Evolutionary conservation across 345 rosid genomes (phyloP).

Genomic region (Citrus cavaleriei): DNA sequence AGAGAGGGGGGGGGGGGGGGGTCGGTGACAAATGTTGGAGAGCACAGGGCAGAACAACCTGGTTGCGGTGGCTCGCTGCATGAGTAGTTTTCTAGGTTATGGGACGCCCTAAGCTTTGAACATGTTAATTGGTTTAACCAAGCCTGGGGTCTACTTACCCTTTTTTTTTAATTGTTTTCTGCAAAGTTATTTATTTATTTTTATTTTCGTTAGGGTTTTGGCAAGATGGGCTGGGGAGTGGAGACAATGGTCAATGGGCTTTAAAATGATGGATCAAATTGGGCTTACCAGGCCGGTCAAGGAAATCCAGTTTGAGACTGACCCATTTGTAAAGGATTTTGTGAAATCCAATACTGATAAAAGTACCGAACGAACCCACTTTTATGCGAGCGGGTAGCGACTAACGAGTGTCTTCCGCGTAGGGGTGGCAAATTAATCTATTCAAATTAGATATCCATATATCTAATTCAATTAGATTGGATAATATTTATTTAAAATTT

Average conservation of each 20-base stretch:
- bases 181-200: background rate
- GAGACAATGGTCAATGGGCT: background rate
- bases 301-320: background rate
- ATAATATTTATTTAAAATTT: rapidly evolving
- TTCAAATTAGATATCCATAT: rapidly evolving
- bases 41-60: background rate
- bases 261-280: background rate
- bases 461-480: rapidly evolving
- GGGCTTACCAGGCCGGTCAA: background rate
- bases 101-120: background rate
- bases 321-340: background rate
- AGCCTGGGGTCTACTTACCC: background rate
- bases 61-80: background rate
- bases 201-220: background rate
- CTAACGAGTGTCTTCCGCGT: rapidly evolving
- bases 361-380: no score
- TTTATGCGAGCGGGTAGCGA: no score
- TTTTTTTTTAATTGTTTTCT: background rate
- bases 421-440: rapidly evolving
- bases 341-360: background rate
- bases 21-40: slow-evolving; percentile 2
- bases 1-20: background rate
- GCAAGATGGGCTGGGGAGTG: background rate
- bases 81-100: background rate
- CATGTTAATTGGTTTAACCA: background rate